phyloP scores from a whole-genome alignment of 2,329 filamentous ascomycete species.

The Cordyceps cateniannulata region DNA sequence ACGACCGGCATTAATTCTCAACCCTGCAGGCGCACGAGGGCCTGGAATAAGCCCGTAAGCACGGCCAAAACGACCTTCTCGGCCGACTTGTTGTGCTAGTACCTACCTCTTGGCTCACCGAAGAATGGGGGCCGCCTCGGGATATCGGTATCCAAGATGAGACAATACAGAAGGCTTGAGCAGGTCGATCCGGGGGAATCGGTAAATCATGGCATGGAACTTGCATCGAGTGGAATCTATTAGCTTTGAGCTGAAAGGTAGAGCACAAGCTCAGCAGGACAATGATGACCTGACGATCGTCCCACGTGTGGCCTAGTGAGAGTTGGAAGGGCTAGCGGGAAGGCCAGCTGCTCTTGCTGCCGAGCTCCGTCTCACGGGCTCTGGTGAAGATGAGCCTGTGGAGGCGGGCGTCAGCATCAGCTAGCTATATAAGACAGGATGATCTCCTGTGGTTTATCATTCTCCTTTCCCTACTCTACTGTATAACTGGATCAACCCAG shows the following conservation, averaged over 20 bases:
- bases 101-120: background rate
- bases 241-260: background rate
- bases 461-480: background rate
- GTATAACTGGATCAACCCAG: background rate
- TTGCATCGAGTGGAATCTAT: background rate
- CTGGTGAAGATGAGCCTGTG: conserved; percentile 5
- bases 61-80: no score
- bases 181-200: background rate
- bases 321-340: background rate
- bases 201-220: background rate
- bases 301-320: conserved; percentile 5
- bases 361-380: background rate
- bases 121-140: background rate
- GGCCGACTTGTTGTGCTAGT: background rate
- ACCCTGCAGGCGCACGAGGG: background rate
- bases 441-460: background rate
- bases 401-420: background rate
- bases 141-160: background rate
- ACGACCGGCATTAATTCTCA: background rate
- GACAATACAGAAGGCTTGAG: background rate
- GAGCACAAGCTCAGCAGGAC: background rate
- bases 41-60: background rate
- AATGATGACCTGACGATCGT: conserved; percentile 5
- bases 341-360: background rate
- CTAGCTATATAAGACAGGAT: background rate